Evolutionary conservation across 345 rosid species (phyloP), one percentile per base, ranked within the genome.

Genomic region (Aquilaria sinensis): DNA sequence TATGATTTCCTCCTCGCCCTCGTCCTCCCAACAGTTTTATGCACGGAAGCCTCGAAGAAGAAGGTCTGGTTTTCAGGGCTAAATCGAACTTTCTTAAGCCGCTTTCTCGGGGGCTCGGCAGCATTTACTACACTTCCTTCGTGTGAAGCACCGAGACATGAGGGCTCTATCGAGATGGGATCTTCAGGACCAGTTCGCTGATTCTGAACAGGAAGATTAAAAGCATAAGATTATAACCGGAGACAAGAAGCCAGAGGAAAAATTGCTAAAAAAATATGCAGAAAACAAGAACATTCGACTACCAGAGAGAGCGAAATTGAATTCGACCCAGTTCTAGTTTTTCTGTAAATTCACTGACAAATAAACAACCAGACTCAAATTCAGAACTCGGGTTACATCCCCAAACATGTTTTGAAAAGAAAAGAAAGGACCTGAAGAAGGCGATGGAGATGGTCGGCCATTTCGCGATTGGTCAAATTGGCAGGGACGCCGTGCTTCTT

Each of bases 401-500:
- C 52, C 2, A 46, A 6, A 16, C 49, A 60, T 15, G 6, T 16
- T 50, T 45, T 13, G 1, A 30, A 23, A 3, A 1, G 6, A 41
- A 41, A 5, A 12, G 13, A 30, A 41, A 14, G 14, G 31, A 88
- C 93, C 90, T 83, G 15, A 52, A 75, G 59, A 52, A 71, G 3
- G 30, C 62, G 51, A 56, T 77, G 57, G 49, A 86, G 72, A 3
- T 72, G 73, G 58, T 41, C 57, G 9, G 83, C 90, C 92, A 90
- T 81, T 62, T 80, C 85, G 8, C 11, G 61, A 55, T 80, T 87
- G 53, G 81, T 76, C 15, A 73, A 33, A 59, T 90, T 90, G 0
- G 83, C 90, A 10, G 85, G 88, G 46, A 90, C 62, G 5, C 83
- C 84, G 33, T 80, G 81, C 64, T 76, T 80, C 54, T 83, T 90